Percentiles rank a stretch among this genome's conserved stretches.
phyloP scores from a whole-genome alignment of 495 filamentous ascomycete genomes.

The Penicillium argentinense region DNA sequence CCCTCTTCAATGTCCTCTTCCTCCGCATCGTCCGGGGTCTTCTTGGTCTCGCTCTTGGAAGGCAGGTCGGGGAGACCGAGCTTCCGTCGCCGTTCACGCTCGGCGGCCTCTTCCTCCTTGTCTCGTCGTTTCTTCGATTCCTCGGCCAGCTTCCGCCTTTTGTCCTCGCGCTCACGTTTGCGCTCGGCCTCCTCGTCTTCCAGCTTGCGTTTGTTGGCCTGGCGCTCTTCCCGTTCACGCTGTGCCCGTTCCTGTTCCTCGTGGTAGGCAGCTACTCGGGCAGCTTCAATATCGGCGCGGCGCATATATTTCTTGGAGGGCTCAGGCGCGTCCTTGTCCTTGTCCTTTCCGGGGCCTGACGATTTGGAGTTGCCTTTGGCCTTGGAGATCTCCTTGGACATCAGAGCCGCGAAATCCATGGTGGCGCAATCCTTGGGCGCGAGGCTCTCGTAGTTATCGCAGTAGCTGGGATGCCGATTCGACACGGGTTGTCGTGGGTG shows the following conservation, averaged over 20 bases:
- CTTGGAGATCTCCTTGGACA: slow-evolving; percentile 87
- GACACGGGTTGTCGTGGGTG: too few species aligned
- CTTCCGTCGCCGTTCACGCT: slow-evolving; percentile 53
- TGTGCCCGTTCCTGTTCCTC: slow-evolving; percentile 72
- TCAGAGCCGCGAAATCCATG: slow-evolving; percentile 95
- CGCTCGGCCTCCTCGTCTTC: slow-evolving; percentile 81
- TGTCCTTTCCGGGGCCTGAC: slow-evolving; percentile 13
- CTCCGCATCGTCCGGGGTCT: slow-evolving; percentile 39
- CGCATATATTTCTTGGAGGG: slow-evolving; percentile 77
- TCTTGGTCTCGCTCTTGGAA: slow-evolving; percentile 35
- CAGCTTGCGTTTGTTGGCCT: slow-evolving; percentile 77
- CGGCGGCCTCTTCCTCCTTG: slow-evolving; percentile 61
- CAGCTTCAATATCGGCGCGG: slow-evolving; percentile 81
- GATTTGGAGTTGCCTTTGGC: slow-evolving; percentile 50
- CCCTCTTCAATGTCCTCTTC: slow-evolving; percentile 72
- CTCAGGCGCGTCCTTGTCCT: slow-evolving; percentile 25
- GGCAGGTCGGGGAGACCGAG: slow-evolving; percentile 74
- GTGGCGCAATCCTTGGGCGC: too few species aligned
- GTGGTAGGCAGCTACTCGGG: slow-evolving; percentile 76
- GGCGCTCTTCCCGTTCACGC: slow-evolving; percentile 63
- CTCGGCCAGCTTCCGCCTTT: slow-evolving; percentile 75
- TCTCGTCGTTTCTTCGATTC: slow-evolving; percentile 69
- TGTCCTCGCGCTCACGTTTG: slow-evolving; percentile 69
- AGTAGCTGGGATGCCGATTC: too few species aligned
- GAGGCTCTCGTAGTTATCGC: too few species aligned